phyloP scores from a whole-genome alignment of 139 green algal genomes.

The Chlorella sp. region DNA sequence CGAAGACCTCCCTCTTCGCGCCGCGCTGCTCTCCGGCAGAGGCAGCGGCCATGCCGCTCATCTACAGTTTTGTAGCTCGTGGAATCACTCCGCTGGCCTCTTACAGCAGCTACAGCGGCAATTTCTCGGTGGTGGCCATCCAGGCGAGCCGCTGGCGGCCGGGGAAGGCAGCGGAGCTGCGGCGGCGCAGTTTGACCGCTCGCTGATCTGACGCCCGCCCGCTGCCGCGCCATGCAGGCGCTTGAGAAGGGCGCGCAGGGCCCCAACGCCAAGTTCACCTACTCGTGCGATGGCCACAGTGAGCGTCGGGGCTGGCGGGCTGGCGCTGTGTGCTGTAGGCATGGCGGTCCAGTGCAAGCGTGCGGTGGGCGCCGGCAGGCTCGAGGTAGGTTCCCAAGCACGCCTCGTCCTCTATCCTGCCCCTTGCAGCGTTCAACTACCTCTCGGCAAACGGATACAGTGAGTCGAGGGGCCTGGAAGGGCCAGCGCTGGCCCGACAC shows the following conservation, averaged over 20 bases:
- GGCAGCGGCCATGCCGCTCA: constrained; percentile 67
- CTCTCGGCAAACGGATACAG: constrained; percentile 39
- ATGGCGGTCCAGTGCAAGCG: too few species aligned
- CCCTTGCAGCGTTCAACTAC: constrained; percentile 53
- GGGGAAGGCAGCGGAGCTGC: background rate
- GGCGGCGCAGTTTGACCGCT: background rate
- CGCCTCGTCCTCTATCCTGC: too few species aligned
- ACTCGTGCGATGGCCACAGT: constrained; percentile 59
- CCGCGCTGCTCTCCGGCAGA: background rate
- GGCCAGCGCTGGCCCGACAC: too few species aligned
- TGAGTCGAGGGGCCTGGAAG: constrained; percentile 11
- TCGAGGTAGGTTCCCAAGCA: too few species aligned
- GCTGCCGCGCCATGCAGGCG: constrained; percentile 27
- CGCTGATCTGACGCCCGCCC: background rate
- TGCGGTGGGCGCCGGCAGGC: too few species aligned
- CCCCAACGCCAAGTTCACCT: constrained; percentile 64
- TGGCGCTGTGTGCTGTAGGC: too few species aligned
- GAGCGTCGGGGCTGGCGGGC: background rate
- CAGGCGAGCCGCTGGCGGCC: constrained; percentile 43
- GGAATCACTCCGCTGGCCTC: constrained; percentile 83
- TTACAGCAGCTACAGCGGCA: constrained; percentile 89
- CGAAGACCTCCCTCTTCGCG: too few species aligned
- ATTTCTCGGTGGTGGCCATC: constrained; percentile 91
- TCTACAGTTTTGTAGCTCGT: constrained; percentile 83
- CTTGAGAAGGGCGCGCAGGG: constrained; percentile 57